A percentile compares a stretch with the other conserved stretches of the same genome.
Conservation (phyloP, 768 basidiomycete species). For the Rhodocollybia butyracea region DNA sequence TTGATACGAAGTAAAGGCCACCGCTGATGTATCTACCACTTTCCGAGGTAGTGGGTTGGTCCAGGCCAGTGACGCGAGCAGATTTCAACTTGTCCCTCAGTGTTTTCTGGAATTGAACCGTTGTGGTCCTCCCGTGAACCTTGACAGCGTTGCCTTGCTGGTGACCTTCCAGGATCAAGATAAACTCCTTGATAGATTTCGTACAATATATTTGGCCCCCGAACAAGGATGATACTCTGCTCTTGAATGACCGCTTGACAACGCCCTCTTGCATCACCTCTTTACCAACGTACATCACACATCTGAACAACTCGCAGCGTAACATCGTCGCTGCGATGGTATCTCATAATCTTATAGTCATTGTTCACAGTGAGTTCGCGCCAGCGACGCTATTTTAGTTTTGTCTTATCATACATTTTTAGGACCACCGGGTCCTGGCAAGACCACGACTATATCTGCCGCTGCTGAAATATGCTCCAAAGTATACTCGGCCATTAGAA, state of each 20-base stretch:
- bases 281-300: background rate
- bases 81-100: constrained; percentile 24
- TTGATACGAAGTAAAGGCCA: background rate
- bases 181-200: constrained; percentile 25
- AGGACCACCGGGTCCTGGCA: constrained; percentile 54
- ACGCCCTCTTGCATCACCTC: background rate
- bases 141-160: constrained; percentile 35
- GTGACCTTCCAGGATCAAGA: constrained; percentile 28
- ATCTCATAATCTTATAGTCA: constrained; percentile 25
- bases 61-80: constrained; percentile 18
- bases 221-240: constrained; percentile 7
- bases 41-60: constrained; percentile 36
- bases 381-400: background rate
- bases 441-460: constrained; percentile 48
- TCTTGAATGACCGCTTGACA: background rate
- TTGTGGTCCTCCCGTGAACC: constrained; percentile 33
- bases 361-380: constrained; percentile 34
- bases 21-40: constrained; percentile 12
- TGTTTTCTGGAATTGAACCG: constrained; percentile 36
- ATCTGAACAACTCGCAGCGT: constrained; percentile 36
- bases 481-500: constrained; percentile 42
- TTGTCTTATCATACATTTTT: background rate
- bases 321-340: constrained; percentile 34
- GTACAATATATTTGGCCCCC: constrained; percentile 40
- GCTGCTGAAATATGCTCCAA: constrained; percentile 34